A percentile compares a stretch with the other conserved stretches of the same genome.
Conservation (phyloP, 306 rosid genomes). For the Trifolium fragiferum region DNA sequence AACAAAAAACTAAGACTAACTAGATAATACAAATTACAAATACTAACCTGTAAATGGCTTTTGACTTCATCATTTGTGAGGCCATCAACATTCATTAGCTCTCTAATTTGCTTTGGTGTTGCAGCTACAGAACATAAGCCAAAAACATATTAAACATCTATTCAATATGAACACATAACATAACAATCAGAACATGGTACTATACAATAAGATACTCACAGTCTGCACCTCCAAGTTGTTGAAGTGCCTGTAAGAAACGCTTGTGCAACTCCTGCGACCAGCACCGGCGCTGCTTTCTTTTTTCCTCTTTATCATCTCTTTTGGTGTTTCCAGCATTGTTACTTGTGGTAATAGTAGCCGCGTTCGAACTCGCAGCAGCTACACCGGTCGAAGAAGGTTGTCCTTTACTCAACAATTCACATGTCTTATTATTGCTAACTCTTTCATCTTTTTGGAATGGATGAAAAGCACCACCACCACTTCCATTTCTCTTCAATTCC, state of each 20-base stretch:
- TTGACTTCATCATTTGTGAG: conserved; percentile 98
- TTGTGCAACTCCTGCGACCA: conserved; percentile 95
- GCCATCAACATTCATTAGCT: conserved; percentile 87
- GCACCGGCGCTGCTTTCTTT: conserved; percentile 82
- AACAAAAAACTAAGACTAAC: conserved; percentile 1
- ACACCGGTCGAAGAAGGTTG: conserved; percentile 44
- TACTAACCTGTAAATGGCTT: conserved; percentile 95
- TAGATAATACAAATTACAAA: neutral
- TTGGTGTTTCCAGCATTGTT: conserved; percentile 47
- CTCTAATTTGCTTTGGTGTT: conserved; percentile 97
- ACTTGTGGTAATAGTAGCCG: conserved; percentile 35
- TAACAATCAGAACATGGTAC: conserved; percentile 14
- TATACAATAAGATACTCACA: conserved; percentile 48
- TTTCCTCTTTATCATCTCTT: conserved; percentile 69
- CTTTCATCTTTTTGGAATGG: conserved; percentile 79
- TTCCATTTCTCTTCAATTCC: conserved; percentile 71
- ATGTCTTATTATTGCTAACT: conserved; percentile 50
- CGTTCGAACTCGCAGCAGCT: conserved; percentile 10
- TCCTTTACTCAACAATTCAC: conserved; percentile 42
- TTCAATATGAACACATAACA: conserved; percentile 15
- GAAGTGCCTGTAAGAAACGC: conserved; percentile 82
- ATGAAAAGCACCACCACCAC: conserved; percentile 82
- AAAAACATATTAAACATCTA: conserved; percentile 22
- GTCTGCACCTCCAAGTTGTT: conserved; percentile 90
- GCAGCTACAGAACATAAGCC: conserved; percentile 64